Percentiles rank a stretch among this genome's conserved stretches.
phyloP scores from a whole-genome alignment of 2,329 filamentous ascomycete species.

The Colletotrichum scovillei region DNA sequence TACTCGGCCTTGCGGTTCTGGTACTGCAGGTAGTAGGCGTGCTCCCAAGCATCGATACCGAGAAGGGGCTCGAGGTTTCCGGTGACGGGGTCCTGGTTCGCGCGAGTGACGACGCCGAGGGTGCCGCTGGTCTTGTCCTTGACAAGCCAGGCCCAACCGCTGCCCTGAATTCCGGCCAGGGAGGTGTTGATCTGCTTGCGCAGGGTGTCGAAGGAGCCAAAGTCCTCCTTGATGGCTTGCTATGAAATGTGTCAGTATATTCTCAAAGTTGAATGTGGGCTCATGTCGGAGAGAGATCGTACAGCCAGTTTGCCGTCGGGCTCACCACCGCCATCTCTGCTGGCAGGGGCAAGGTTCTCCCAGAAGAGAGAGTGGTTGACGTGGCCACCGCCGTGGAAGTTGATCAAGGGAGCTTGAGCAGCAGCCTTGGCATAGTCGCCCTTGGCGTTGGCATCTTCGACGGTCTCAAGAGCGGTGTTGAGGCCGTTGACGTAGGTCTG shows the following conservation, averaged over 20 bases:
- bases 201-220: slow-evolving; percentile 74
- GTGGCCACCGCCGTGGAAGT: slow-evolving; percentile 88
- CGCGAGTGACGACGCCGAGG: slow-evolving; percentile 75
- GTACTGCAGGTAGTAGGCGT: slow-evolving; percentile 96
- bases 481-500: slow-evolving; percentile 92
- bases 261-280: slow-evolving; percentile 16
- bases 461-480: slow-evolving; percentile 82
- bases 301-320: slow-evolving; percentile 71
- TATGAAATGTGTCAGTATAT: slow-evolving; percentile 37
- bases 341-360: slow-evolving; percentile 80
- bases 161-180: slow-evolving; percentile 83
- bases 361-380: slow-evolving; percentile 91
- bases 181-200: slow-evolving; percentile 75
- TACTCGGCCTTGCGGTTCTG: slow-evolving; percentile 98
- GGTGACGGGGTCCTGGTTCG: slow-evolving; percentile 91
- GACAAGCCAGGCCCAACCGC: slow-evolving; percentile 91
- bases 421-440: slow-evolving; percentile 67
- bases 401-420: slow-evolving; percentile 66
- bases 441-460: slow-evolving; percentile 72
- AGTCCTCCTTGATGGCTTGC: slow-evolving; percentile 72
- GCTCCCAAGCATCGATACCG: slow-evolving; percentile 95
- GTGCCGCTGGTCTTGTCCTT: slow-evolving; percentile 73
- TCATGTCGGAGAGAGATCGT: slow-evolving; percentile 17
- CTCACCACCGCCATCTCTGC: slow-evolving; percentile 71
- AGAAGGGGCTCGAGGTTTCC: slow-evolving; percentile 85